Evolutionary conservation across 2,329 filamentous ascomycete species (phyloP).

Genomic region (Eutypella sp.): DNA sequence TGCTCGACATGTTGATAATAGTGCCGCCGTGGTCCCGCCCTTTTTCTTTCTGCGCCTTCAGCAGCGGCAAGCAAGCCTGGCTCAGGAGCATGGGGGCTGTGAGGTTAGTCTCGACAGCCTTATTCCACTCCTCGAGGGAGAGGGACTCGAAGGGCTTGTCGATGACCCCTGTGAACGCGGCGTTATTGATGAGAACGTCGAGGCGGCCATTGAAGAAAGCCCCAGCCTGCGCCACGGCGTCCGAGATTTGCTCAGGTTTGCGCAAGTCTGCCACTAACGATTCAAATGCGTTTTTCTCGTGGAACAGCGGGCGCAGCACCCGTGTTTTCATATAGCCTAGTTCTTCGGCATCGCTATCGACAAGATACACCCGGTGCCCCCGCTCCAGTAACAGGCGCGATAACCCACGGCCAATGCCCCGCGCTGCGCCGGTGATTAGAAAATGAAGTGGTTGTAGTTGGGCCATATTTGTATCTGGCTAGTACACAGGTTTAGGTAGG

Average conservation of each 20-base stretch:
- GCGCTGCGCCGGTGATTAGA: constrained; percentile 31
- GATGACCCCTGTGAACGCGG: constrained; percentile 32
- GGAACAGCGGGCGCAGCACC: no score
- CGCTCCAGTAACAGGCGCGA: constrained; percentile 29
- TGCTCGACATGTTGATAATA: constrained; percentile 45
- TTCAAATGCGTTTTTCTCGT: no score
- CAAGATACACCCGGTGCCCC: constrained; percentile 34
- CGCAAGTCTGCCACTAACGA: no score
- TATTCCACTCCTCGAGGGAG: constrained; percentile 29
- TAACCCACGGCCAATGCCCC: constrained; percentile 33
- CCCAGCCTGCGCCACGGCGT: constrained; percentile 22
- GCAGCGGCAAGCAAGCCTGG: constrained; percentile 23
- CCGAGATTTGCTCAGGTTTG: constrained; percentile 17
- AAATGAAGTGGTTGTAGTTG: constrained; percentile 15
- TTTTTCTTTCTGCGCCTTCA: constrained; percentile 8
- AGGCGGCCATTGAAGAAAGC: constrained; percentile 30
- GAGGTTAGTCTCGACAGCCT: constrained; percentile 31
- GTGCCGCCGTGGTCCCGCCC: constrained; percentile 13
- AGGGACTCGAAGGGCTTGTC: constrained; percentile 23
- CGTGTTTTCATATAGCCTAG: no score
- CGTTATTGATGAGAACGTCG: constrained; percentile 38
- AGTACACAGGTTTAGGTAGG: no score
- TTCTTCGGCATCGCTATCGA: constrained; percentile 33
- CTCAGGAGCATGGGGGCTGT: constrained; percentile 30
- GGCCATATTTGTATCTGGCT: background rate